These are phyloP conservation scores for Striga asiatica DNA, from an alignment of 257 asterid genomes.

Conservation along the genomic window DNA sequence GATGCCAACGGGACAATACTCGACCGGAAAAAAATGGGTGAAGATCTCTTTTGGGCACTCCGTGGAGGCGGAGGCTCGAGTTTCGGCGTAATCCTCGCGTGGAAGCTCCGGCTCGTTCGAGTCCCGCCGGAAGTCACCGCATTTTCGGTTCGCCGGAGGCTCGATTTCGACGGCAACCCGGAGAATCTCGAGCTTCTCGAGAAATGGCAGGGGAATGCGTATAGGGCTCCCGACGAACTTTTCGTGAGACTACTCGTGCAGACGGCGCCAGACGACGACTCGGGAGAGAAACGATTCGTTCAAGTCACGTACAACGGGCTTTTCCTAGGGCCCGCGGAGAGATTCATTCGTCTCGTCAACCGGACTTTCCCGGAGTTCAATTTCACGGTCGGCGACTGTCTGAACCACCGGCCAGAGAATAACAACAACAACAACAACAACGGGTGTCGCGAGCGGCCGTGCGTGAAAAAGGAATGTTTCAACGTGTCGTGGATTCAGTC, in stretches of 20 bases:
- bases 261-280: not conserved
- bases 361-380: slow-evolving; percentile 12
- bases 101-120: slow-evolving; percentile 24
- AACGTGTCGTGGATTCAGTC: slow-evolving; percentile 19
- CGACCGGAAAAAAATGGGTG: slow-evolving; percentile 13
- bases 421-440: no score
- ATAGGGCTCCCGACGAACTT: slow-evolving; percentile 8
- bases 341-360: not conserved
- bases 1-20: slow-evolving; percentile 8
- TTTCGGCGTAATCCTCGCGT: slow-evolving; percentile 25
- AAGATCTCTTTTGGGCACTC: slow-evolving; percentile 22
- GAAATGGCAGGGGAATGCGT: slow-evolving; percentile 22
- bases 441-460: slow-evolving; percentile 7
- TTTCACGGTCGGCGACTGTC: slow-evolving; percentile 13
- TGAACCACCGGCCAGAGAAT: not conserved
- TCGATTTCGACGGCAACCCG: no score
- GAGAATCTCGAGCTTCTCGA: slow-evolving; percentile 8
- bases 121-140: slow-evolving; percentile 19
- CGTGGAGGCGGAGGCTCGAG: slow-evolving; percentile 24
- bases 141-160: slow-evolving; percentile 10
- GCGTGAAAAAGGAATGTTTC: slow-evolving; percentile 10
- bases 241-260: slow-evolving; percentile 13
- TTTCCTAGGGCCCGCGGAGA: slow-evolving; percentile 20
- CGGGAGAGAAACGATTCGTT: not conserved
- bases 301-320: slow-evolving; percentile 13